Conservation (phyloP, 164 flowering plant species). For the Amborella trichopoda region DNA sequence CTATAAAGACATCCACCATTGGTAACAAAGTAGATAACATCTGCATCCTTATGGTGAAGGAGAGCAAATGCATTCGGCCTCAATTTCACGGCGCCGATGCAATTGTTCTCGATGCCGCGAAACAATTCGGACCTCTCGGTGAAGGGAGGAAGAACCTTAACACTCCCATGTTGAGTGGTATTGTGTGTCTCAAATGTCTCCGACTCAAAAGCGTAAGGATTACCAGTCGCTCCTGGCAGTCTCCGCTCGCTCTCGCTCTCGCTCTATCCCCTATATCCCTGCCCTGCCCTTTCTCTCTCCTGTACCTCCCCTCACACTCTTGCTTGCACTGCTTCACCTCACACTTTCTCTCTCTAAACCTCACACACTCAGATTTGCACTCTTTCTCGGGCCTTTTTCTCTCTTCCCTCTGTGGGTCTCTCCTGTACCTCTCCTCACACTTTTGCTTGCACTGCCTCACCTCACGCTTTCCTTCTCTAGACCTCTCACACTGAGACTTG, state of each 20-base stretch:
- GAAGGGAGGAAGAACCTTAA: slow-evolving; percentile 1
- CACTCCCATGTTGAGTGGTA: slow-evolving; percentile 4
- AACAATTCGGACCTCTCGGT: neutral
- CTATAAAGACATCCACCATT: neutral
- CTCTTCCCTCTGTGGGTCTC: no score
- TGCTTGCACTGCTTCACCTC: no score
- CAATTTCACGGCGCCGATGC: slow-evolving; percentile 1
- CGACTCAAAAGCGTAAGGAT: slow-evolving; percentile 4
- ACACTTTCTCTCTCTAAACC: no score
- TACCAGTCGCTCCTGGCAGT: neutral
- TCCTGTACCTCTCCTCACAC: no score
- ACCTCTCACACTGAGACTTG: no score
- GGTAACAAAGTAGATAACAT: neutral
- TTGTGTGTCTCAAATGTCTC: neutral
- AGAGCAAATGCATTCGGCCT: slow-evolving; percentile 2
- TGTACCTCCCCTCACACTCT: neutral
- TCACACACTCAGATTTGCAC: no score
- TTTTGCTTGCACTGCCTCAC: no score
- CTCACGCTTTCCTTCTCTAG: no score
- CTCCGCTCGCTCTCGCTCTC: neutral
- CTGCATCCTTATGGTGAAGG: slow-evolving; percentile 9
- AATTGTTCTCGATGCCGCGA: slow-evolving; percentile 4
- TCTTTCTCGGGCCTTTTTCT: no score
- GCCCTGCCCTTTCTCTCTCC: neutral
- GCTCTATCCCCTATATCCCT: neutral